Conservation (phyloP, 2,329 filamentous ascomycete genomes). For the Botrytis pseudocinerea region DNA sequence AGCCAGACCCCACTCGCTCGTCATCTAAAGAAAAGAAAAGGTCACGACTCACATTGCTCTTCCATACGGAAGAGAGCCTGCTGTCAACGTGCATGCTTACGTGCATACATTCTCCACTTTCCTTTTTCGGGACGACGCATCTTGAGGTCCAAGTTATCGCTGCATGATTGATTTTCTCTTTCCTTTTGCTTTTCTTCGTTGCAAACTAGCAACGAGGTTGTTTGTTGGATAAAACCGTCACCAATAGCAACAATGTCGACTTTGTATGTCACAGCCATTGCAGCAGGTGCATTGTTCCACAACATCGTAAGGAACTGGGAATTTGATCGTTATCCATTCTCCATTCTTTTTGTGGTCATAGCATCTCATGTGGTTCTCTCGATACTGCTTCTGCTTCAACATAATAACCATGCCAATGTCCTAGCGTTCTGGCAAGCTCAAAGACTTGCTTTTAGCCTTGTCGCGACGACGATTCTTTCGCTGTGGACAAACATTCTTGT, state of each 20-base stretch:
- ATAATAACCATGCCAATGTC: neutral
- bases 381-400: neutral
- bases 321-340: slow-evolving; percentile 5
- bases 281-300: neutral
- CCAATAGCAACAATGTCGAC: neutral
- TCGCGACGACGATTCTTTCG: neutral
- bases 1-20: neutral
- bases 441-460: neutral
- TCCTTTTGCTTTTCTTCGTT: neutral
- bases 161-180: neutral
- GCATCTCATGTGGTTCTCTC: neutral
- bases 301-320: slow-evolving; percentile 3
- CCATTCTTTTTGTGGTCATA: neutral
- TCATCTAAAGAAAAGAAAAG: neutral
- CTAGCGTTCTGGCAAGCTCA: neutral
- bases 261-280: neutral
- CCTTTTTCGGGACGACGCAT: too few relatives aligned
- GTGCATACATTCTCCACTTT: neutral
- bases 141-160: neutral
- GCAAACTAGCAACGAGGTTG: neutral
- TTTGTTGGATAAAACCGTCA: neutral
- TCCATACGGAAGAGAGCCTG: neutral
- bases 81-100: neutral
- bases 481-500: slow-evolving; percentile 48
- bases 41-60: neutral